Evolutionary conservation across 148 eudicot species (phyloP).

Genomic region (Rhododendron mucronatum): DNA sequence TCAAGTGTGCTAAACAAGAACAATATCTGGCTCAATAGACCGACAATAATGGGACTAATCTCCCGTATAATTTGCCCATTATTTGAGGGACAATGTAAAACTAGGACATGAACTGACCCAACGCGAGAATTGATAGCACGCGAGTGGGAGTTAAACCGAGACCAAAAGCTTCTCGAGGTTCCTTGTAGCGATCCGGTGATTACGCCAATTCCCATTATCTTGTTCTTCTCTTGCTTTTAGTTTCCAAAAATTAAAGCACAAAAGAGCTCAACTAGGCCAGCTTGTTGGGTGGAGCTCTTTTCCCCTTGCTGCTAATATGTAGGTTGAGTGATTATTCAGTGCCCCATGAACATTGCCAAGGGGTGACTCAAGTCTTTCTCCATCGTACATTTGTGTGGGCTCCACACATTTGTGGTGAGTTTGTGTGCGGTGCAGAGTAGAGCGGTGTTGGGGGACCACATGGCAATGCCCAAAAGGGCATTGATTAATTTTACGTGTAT

Average conservation of each 20-base stretch:
- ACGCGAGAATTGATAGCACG: neutral
- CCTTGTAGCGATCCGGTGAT: too few species aligned
- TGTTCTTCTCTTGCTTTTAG: neutral
- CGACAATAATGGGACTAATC: neutral
- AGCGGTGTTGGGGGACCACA: neutral
- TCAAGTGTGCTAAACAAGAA: neutral
- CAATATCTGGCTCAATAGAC: neutral
- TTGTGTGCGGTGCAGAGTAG: neutral
- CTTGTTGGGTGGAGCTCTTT: neutral
- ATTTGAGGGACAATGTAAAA: neutral
- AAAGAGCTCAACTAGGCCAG: neutral
- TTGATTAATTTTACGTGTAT: neutral
- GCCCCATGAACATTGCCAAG: neutral
- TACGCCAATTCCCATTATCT: neutral
- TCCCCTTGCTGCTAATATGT: neutral
- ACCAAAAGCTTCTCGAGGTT: neutral
- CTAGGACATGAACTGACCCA: neutral
- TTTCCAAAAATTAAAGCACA: neutral
- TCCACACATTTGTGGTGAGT: neutral
- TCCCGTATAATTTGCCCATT: neutral
- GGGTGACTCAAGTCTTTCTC: neutral
- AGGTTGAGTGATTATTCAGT: neutral
- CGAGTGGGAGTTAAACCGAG: neutral
- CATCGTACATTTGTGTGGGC: neutral
- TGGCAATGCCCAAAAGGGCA: neutral